Base-by-base conservation (phyloP, 2,329 filamentous ascomycete genomes). In the Emmonsiellopsis sp. region DNA sequence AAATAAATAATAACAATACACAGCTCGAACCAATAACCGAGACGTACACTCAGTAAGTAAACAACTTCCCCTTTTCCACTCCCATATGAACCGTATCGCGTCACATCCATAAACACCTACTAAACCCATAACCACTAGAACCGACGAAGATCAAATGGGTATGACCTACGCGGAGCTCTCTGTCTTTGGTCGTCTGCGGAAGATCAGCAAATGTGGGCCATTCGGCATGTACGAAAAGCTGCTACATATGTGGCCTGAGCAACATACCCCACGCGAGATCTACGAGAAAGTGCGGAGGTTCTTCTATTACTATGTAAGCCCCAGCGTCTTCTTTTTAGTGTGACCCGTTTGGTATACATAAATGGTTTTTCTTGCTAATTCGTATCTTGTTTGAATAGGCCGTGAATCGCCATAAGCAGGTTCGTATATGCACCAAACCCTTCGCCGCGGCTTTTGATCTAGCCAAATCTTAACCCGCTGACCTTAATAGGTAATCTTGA, bases 21-120 rank as follows among this genome's bases (percentile, higher is more conserved):
- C 10, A 84, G 64, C 72, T 80, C 64, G 79, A 85, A 59, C 85
- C 85, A 7, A 79, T 87, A 46, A 84, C 83, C 0, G 75, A 78
- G 5, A 72, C 72, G 15, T 84, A 85, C 60, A 74, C 75, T 3
- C 77, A 81, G 43, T 52, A 40, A 46, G 31, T 42, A 16, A 3
- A 7, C 7, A 2, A n/a, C 26, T 38, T 10, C 26, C 10, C n/a
- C 2, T 45, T 49, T 47, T 55, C 20, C 13, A 30, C 9, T 3
- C 20, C 20, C 20, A 26, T 26, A 26, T 26, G n/a, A 26, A 26
- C 20, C 1, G 20, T 26, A 26, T 26, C 20, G 5, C 20, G 20
- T 5, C 20, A 26, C 20, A 49, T 10, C 26, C 32, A 49, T 31
- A 7, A 7, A n/a, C 13, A 49, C 47, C 13, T 15, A 10, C 35